Evolutionary conservation across 306 rosid genomes (phyloP), one percentile per base, ranked within the genome.

Genomic region (Gynostemma pentaphyllum): DNA sequence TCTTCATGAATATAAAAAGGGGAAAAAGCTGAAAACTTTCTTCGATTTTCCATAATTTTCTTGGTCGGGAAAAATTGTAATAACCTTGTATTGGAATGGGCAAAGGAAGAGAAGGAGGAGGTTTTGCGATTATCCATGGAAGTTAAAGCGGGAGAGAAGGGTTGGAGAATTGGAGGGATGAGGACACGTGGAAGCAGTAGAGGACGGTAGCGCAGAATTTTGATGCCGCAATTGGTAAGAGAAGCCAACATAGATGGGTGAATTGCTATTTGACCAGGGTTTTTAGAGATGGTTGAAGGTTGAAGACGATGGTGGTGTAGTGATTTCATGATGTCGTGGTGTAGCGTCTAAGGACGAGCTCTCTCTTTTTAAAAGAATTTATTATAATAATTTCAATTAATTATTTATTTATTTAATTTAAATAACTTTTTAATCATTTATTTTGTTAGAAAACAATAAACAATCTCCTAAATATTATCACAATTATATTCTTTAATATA

Each of bases 41-140:
- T 24, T 27, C 59, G 36, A 51, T 11, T 51, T 9, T 19, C 48
- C 6, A n/a, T 45, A 0, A 15, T 15, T 15, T 19, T 45, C 22
- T 45, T 7, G 23, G 21, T n/a, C 16, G 6, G n/a, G n/a, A n/a
- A n/a, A n/a, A n/a, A n/a, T n/a, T n/a, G n/a, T n/a, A n/a, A n/a
- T 1, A 53, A 86, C 88, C 88, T 80, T 7, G 27, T 66, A 57
- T 63, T 57, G 32, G 79, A 60, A 64, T 76, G 86, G 41, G 86
- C 78, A 70, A 53, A 69, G 0, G 85, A 70, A 39, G 80, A 51
- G 41, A 74, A 78, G 19, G 79, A 68, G 68, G 74, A 70, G 79
- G 27, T 28, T 52, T 56, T 67, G 62, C 26, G 12, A 30, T 39
- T 53, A 63, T 81, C 84, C 91, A 78, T 70, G 78, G 80, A 23